Conservation (phyloP, 441 rosid species). For the Brassica balearica region DNA sequence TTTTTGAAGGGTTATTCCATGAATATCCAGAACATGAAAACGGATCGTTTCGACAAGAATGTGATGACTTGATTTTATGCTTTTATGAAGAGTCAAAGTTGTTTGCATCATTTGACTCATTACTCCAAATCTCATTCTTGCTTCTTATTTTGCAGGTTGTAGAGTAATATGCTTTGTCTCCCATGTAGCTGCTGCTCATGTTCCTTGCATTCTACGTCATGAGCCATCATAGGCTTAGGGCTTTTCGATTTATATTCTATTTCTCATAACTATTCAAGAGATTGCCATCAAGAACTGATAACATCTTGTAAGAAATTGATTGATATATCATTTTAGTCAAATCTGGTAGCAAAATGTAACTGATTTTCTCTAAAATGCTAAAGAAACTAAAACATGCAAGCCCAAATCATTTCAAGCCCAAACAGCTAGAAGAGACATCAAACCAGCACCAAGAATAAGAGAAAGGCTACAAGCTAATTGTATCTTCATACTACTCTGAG, state of each 20-base stretch:
- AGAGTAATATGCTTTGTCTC: slow-evolving; percentile 10
- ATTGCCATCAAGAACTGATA: slow-evolving; percentile 35
- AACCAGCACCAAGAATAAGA: slow-evolving; percentile 44
- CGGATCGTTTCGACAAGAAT: slow-evolving; percentile 35
- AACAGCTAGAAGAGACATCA: slow-evolving; percentile 44
- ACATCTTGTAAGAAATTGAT: slow-evolving; percentile 22
- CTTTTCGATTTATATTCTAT: slow-evolving; percentile 1
- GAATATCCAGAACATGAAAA: slow-evolving; percentile 40
- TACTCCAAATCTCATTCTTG: slow-evolving; percentile 11
- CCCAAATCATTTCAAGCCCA: slow-evolving; percentile 38
- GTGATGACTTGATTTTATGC: slow-evolving; percentile 11
- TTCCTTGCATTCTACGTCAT: slow-evolving; percentile 26
- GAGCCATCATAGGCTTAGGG: slow-evolving; percentile 26
- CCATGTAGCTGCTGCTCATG: slow-evolving; percentile 4
- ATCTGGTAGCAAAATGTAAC: neutral
- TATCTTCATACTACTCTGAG: slow-evolving; percentile 34
- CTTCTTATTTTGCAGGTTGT: neutral
- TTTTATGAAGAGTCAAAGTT: slow-evolving; percentile 35
- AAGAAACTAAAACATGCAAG: neutral
- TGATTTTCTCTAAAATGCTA: neutral
- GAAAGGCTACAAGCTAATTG: slow-evolving; percentile 35
- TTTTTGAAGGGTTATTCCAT: slow-evolving; percentile 39
- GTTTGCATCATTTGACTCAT: neutral
- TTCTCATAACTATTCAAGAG: slow-evolving; percentile 31
- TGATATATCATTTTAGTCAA: neutral